Conservation (phyloP, 768 basidiomycete genomes). For the Termitomyces sp. region DNA sequence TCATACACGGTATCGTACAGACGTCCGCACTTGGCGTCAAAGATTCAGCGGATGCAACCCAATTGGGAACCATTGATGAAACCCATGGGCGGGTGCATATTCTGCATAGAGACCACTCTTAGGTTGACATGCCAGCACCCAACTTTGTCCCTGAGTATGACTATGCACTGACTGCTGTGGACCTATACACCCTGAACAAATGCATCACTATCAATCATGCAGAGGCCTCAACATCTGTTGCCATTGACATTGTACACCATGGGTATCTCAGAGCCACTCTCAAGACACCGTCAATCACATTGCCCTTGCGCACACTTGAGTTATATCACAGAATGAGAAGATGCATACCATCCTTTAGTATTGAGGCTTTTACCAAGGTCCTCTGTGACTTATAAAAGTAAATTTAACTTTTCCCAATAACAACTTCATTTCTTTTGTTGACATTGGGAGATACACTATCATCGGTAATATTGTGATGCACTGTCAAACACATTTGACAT, state of each 20-base stretch:
- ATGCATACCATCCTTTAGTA: slow-evolving; percentile 12
- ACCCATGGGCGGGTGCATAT: too few relatives aligned
- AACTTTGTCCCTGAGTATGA: too few relatives aligned
- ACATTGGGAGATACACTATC: background rate
- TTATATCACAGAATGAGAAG: background rate
- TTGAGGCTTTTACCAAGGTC: slow-evolving; percentile 13
- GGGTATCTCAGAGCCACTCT: background rate
- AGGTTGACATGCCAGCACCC: too few relatives aligned
- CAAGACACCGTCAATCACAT: background rate
- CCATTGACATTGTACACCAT: background rate
- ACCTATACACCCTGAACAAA: background rate
- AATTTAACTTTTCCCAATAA: too few relatives aligned
- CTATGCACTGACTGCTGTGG: too few relatives aligned
- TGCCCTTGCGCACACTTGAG: background rate
- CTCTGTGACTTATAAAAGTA: background rate
- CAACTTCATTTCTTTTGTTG: too few relatives aligned
- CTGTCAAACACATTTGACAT: slow-evolving; percentile 22
- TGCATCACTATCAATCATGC: background rate
- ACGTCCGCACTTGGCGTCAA: too few relatives aligned
- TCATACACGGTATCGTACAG: too few relatives aligned
- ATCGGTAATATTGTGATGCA: background rate
- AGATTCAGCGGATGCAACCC: too few relatives aligned
- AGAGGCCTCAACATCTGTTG: background rate
- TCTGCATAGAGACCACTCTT: too few relatives aligned
- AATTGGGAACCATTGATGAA: too few relatives aligned